These are phyloP conservation scores for Saxophila tyrrhenica DNA, from an alignment of 495 filamentous ascomycete species.

Conservation along the genomic window DNA sequence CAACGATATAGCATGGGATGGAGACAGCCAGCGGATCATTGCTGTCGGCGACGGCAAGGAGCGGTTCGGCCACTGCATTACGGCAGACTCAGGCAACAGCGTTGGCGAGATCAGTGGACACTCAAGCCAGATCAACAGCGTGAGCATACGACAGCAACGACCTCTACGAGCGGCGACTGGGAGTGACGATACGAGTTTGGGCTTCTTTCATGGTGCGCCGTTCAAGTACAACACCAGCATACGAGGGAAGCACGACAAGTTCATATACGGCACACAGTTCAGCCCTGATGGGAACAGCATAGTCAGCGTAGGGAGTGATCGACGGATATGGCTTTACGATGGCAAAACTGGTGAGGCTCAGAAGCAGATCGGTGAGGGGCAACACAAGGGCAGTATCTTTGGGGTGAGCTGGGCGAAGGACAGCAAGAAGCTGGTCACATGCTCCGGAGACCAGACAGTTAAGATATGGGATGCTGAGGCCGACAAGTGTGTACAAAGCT, in stretches of 20 bases:
- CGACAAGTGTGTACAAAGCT: slow-evolving; percentile 63
- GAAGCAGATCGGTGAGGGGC: slow-evolving; percentile 64
- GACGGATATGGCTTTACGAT: slow-evolving; percentile 85
- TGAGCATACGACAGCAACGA: slow-evolving; percentile 79
- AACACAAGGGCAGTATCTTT: slow-evolving; percentile 87
- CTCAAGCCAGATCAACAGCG: slow-evolving; percentile 77
- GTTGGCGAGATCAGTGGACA: slow-evolving; percentile 91
- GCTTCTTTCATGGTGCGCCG: slow-evolving; percentile 86
- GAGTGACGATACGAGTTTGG: slow-evolving; percentile 75
- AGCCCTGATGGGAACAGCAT: slow-evolving; percentile 77
- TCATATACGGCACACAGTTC: slow-evolving; percentile 79
- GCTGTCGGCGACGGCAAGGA: slow-evolving; percentile 93
- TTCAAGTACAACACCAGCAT: slow-evolving; percentile 81
- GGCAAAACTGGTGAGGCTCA: slow-evolving; percentile 83
- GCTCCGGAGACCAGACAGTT: slow-evolving; percentile 87
- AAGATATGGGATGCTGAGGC: slow-evolving; percentile 79
- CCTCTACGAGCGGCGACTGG: slow-evolving; percentile 84
- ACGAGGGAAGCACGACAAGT: slow-evolving; percentile 71
- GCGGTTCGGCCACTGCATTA: slow-evolving; percentile 86
- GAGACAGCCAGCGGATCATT: slow-evolving; percentile 89
- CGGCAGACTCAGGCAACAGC: slow-evolving; percentile 87
- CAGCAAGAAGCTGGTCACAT: slow-evolving; percentile 79
- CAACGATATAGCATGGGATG: slow-evolving; percentile 95
- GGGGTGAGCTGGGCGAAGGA: slow-evolving; percentile 82
- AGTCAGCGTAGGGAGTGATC: slow-evolving; percentile 81